These are phyloP conservation scores for Arthroderma sp. DNA, from an alignment of 2,329 filamentous ascomycete genomes.

Conservation along the genomic window DNA sequence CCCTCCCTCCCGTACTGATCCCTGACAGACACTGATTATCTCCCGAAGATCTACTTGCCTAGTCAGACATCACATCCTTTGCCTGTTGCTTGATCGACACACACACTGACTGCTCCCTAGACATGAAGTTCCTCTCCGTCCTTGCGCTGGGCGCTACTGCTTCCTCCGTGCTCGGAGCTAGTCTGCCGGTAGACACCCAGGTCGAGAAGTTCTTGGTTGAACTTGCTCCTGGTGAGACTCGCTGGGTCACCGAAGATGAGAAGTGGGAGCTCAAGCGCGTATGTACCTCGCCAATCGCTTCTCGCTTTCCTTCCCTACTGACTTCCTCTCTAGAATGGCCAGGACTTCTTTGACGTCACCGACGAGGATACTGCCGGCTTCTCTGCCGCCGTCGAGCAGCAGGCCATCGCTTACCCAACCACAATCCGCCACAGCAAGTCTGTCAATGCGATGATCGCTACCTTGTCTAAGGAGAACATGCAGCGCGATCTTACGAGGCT, in stretches of 20 bases:
- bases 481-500: conserved; percentile 59
- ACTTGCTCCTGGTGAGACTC: conserved; percentile 63
- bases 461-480: conserved; percentile 67
- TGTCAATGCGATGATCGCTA: conserved; percentile 54
- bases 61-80: not conserved
- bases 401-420: conserved; percentile 50
- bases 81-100: not conserved
- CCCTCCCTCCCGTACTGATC: not conserved
- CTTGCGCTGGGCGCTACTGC: conserved; percentile 22
- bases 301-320: not conserved
- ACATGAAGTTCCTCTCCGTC: conserved; percentile 28
- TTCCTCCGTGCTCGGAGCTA: conserved; percentile 1
- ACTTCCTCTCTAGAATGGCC: conserved; percentile 51
- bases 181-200: not conserved
- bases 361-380: conserved; percentile 48
- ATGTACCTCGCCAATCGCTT: conserved; percentile 15
- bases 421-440: conserved; percentile 50
- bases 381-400: conserved; percentile 31
- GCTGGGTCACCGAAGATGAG: conserved; percentile 85
- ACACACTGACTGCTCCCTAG: not conserved
- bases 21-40: not conserved
- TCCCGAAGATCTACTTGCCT: not conserved
- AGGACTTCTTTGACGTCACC: conserved; percentile 92
- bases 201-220: conserved; percentile 58
- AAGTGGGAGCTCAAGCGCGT: conserved; percentile 86